Conservation (phyloP, 192 early-diverging fungal genomes). For the Chytriomyces sp. region DNA sequence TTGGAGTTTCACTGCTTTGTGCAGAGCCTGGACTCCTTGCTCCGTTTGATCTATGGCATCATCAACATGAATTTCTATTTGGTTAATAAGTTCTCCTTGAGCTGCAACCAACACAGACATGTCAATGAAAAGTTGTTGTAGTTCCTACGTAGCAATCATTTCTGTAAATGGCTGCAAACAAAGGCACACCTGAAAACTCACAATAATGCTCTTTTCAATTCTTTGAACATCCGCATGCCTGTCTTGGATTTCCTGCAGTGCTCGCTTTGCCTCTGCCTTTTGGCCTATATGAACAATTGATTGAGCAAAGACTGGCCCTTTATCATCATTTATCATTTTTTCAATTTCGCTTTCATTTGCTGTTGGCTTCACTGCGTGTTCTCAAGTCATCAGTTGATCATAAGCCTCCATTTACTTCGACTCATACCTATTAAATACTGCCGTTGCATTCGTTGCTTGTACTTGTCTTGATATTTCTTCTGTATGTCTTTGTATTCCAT, state of each 20-base stretch:
- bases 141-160: conserved; percentile 70
- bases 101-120: conserved; percentile 81
- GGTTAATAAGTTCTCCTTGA: conserved; percentile 72
- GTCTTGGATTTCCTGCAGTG: conserved; percentile 80
- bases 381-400: not conserved
- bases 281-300: conserved; percentile 69
- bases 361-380: conserved; percentile 71
- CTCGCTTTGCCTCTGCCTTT: conserved; percentile 70
- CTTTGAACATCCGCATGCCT: conserved; percentile 83
- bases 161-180: too few relatives aligned
- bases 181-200: conserved; percentile 35
- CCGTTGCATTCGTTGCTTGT: conserved; percentile 78
- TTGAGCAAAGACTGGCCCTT: conserved; percentile 80
- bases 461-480: conserved; percentile 79
- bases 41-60: conserved; percentile 66
- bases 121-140: conserved; percentile 86
- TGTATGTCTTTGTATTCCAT: conserved; percentile 79
- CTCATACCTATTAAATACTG: conserved; percentile 79
- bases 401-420: not conserved
- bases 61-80: conserved; percentile 69
- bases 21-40: conserved; percentile 60
- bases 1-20: conserved; percentile 60
- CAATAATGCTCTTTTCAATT: conserved; percentile 85
- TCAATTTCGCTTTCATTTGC: conserved; percentile 77
- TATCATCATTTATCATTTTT: conserved; percentile 71